phyloP scores from a whole-genome alignment of 2,329 filamentous ascomycete species.

The Phialophora macrospora region DNA sequence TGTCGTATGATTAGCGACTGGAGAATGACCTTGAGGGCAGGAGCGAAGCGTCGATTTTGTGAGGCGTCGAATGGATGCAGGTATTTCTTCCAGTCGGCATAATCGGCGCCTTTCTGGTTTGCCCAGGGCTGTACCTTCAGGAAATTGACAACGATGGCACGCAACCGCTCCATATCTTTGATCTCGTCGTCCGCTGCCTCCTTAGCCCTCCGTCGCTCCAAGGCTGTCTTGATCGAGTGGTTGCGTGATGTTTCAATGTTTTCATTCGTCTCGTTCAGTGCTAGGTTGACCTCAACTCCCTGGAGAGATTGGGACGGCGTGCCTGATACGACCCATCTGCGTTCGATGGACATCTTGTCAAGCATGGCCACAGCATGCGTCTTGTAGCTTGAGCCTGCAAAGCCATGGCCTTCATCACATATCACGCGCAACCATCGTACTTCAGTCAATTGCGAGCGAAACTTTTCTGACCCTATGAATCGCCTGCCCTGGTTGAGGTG shows the following conservation, averaged over 20 bases:
- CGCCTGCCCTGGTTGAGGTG: conserved; percentile 54
- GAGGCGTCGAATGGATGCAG: conserved; percentile 67
- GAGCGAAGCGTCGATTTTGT: conserved; percentile 54
- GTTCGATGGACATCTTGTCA: conserved; percentile 63
- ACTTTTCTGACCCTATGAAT: conserved; percentile 52
- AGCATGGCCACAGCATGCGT: conserved; percentile 64
- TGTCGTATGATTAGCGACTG: conserved; percentile 83
- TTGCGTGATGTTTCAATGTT: conserved; percentile 18
- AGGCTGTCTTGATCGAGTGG: conserved; percentile 27
- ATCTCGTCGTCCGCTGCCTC: conserved; percentile 59
- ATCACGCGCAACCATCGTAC: conserved; percentile 88
- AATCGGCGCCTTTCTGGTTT: conserved; percentile 62
- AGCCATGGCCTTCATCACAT: conserved; percentile 87
- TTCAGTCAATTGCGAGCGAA: conserved; percentile 67
- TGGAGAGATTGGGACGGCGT: conserved; percentile 85
- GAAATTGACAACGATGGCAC: conserved; percentile 71
- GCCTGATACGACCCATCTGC: conserved; percentile 87
- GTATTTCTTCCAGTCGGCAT: conserved; percentile 74
- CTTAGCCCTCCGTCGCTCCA: conserved; percentile 41
- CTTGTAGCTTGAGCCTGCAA: conserved; percentile 68
- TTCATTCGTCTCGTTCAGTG: conserved; percentile 46
- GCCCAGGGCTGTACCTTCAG: conserved; percentile 80
- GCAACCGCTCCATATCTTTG: conserved; percentile 69
- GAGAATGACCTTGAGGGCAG: conserved; percentile 68
- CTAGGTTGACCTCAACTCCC: conserved; percentile 69